A percentile compares a stretch with the other conserved stretches of the same genome.
Conservation (phyloP, 2,329 filamentous ascomycete genomes). For the Fusarium albidum region DNA sequence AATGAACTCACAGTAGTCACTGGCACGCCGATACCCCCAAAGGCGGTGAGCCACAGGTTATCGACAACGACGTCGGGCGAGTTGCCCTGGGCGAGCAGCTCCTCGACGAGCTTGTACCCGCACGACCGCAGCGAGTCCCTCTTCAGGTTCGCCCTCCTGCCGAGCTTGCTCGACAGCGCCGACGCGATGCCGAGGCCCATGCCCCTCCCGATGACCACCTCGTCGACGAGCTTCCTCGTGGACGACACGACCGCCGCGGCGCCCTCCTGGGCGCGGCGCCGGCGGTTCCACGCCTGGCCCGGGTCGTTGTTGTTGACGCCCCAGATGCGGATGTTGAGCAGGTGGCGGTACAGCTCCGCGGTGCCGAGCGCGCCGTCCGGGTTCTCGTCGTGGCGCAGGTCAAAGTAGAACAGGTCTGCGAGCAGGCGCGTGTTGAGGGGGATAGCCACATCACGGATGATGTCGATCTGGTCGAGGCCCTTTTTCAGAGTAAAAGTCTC, state of each 20-base stretch:
- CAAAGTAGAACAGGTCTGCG: slow-evolving; percentile 65
- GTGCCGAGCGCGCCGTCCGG: slow-evolving; percentile 56
- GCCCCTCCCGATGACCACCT: slow-evolving; percentile 44
- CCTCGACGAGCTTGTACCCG: slow-evolving; percentile 49
- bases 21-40: slow-evolving; percentile 50
- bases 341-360: slow-evolving; percentile 51
- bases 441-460: slow-evolving; percentile 64
- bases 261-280: slow-evolving; percentile 52
- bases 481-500: slow-evolving; percentile 48
- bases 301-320: slow-evolving; percentile 58
- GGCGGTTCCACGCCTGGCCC: slow-evolving; percentile 55
- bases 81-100: slow-evolving; percentile 45
- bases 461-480: slow-evolving; percentile 51
- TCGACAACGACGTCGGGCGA: slow-evolving; percentile 47
- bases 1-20: slow-evolving; percentile 48
- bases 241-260: slow-evolving; percentile 47
- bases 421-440: slow-evolving; percentile 64
- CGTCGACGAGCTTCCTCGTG: slow-evolving; percentile 51
- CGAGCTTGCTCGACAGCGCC: slow-evolving; percentile 39
- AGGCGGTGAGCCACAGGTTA: slow-evolving; percentile 49
- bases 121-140: slow-evolving; percentile 49
- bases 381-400: slow-evolving; percentile 62
- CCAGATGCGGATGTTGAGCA: slow-evolving; percentile 55
- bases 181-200: slow-evolving; percentile 43
- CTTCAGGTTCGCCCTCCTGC: slow-evolving; percentile 42